A percentile compares a stretch with the other conserved stretches of the same genome.
These are phyloP conservation scores for Mucor saturninus DNA, from an alignment of 371 early-diverging fungal species.

Conservation along the genomic window DNA sequence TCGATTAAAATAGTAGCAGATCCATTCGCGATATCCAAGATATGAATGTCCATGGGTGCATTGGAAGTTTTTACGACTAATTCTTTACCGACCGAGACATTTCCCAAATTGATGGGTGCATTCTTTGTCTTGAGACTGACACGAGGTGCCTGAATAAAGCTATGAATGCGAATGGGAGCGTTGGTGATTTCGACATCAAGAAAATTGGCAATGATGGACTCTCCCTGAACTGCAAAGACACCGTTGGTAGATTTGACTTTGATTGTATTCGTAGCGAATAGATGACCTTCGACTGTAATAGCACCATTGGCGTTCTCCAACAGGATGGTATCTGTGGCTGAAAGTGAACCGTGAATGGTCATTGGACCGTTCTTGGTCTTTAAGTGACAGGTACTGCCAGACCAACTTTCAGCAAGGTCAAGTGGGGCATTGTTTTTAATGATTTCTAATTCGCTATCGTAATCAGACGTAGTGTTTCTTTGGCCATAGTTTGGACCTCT, in stretches of 20 bases:
- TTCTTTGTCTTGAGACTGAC: conserved; percentile 22
- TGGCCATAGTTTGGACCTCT: background rate
- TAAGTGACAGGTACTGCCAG: conserved; percentile 12
- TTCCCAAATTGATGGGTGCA: conserved; percentile 12
- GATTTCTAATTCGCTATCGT: background rate
- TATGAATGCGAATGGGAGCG: conserved; percentile 6
- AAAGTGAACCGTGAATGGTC: conserved; percentile 11
- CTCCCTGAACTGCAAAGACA: background rate
- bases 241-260: conserved; percentile 12
- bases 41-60: conserved; percentile 18
- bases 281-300: background rate
- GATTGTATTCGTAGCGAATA: background rate
- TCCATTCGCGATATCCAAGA: conserved; percentile 5
- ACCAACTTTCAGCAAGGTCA: conserved; percentile 16
- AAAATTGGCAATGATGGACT: conserved; percentile 8
- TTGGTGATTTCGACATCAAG: conserved; percentile 5
- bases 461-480: background rate
- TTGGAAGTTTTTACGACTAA: conserved; percentile 14
- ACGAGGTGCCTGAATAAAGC: conserved; percentile 11
- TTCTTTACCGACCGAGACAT: background rate
- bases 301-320: conserved; percentile 15
- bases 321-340: background rate
- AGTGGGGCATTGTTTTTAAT: conserved; percentile 5
- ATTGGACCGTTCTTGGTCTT: conserved; percentile 19
- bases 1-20: conserved; percentile 10